These are phyloP conservation scores for Toxoplasma gondii DNA, from an alignment of 169 alveolate species.

Conservation along the genomic window DNA sequence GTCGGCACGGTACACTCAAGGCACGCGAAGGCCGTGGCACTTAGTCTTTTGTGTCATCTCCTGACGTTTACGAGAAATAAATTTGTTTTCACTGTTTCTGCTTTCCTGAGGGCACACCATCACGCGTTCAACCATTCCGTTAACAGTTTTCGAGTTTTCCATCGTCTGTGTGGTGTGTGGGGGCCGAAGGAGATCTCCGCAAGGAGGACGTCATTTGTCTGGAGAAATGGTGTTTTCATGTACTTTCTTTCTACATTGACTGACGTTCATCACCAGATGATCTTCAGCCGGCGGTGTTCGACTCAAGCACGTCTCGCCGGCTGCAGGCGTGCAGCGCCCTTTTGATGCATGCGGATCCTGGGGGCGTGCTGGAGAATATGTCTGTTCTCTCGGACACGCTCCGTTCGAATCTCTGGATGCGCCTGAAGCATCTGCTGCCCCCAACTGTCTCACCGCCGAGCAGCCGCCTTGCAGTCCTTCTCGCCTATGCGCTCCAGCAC, in stretches of 20 bases:
- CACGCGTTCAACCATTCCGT: background rate
- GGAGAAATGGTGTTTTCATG: background rate
- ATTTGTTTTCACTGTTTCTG: background rate
- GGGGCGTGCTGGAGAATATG: background rate
- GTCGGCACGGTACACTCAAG: no score
- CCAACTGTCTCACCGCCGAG: background rate
- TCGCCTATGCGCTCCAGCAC: constrained; percentile 18
- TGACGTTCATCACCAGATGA: background rate
- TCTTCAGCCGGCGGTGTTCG: constrained; percentile 16
- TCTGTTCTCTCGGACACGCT: constrained; percentile 12
- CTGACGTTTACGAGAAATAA: background rate
- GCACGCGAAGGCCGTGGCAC: no score
- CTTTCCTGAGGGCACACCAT: background rate
- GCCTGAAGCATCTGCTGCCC: constrained; percentile 1
- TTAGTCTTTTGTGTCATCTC: background rate
- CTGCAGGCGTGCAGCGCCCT: constrained; percentile 27
- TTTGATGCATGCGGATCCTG: background rate
- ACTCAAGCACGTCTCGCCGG: constrained; percentile 21
- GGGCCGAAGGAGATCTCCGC: no score
- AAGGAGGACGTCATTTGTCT: no score
- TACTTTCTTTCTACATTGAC: background rate
- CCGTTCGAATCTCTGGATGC: constrained; percentile 11
- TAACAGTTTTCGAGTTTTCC: no score
- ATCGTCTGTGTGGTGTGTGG: background rate
- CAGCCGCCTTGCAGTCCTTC: constrained; percentile 16